Conservation (phyloP, 257 asterid species). For the Scutellaria minor region DNA sequence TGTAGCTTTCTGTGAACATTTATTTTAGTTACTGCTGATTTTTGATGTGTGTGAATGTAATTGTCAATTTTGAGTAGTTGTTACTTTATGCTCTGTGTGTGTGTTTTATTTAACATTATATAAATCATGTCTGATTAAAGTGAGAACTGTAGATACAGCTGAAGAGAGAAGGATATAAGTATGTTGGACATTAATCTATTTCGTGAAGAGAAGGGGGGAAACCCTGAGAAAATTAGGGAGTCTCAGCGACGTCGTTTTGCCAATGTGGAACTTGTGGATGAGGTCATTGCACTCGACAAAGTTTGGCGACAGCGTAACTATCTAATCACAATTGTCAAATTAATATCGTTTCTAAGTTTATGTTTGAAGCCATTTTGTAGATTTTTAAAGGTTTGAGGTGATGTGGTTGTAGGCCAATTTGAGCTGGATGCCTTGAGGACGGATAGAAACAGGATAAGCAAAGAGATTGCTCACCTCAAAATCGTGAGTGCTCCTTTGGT, state of each 20-base stretch:
- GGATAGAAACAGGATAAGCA: conserved; percentile 73
- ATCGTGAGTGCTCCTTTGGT: conserved; percentile 56
- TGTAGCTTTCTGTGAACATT: not conserved
- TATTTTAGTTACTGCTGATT: not conserved
- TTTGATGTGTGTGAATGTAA: not conserved
- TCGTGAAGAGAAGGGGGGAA: conserved; percentile 83
- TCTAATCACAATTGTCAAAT: not conserved
- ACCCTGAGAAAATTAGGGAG: conserved; percentile 81
- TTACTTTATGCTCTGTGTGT: not conserved
- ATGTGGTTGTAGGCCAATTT: conserved; percentile 68
- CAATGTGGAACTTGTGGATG: conserved; percentile 64
- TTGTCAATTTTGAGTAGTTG: not conserved
- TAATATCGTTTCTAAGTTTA: no score
- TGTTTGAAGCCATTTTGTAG: not conserved
- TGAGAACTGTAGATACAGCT: conserved; percentile 15
- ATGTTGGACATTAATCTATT: conserved; percentile 93
- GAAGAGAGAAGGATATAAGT: conserved; percentile 28
- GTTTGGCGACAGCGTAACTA: conserved; percentile 78
- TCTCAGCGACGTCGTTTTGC: conserved; percentile 88
- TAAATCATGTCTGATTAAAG: not conserved
- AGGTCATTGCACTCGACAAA: conserved; percentile 79
- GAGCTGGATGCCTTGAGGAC: conserved; percentile 79
- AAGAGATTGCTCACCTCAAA: conserved; percentile 73
- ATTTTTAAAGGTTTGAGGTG: conserved; percentile 19
- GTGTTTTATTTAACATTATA: not conserved